phyloP scores from a whole-genome alignment of 805 yeast genomes.

The Saturnispora dispora region DNA sequence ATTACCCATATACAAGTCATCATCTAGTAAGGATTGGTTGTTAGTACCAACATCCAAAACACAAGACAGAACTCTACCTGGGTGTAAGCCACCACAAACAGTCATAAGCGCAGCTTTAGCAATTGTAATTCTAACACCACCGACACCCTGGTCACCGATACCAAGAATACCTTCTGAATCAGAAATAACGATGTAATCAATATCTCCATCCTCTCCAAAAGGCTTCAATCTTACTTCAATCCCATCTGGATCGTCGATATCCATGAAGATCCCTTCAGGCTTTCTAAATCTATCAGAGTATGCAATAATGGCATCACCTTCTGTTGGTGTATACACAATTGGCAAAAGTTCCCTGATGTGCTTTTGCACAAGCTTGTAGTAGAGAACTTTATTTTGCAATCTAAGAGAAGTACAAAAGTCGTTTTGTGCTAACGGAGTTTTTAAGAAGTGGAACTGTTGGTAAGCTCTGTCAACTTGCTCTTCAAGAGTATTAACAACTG shows the following conservation, averaged over 20 bases:
- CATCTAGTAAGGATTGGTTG: slow-evolving; percentile 66
- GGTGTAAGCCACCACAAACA: slow-evolving; percentile 92
- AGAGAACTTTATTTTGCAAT: slow-evolving; percentile 82
- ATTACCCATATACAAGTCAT: slow-evolving; percentile 90
- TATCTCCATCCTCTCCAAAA: slow-evolving; percentile 81
- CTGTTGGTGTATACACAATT: slow-evolving; percentile 82
- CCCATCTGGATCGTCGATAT: slow-evolving; percentile 69
- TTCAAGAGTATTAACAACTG: slow-evolving; percentile 72
- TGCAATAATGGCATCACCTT: slow-evolving; percentile 92
- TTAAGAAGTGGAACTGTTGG: slow-evolving; percentile 67
- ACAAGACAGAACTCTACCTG: slow-evolving; percentile 87
- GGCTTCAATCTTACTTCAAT: slow-evolving; percentile 68
- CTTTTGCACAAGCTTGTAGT: slow-evolving; percentile 78
- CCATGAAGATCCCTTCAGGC: slow-evolving; percentile 92
- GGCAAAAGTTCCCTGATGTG: slow-evolving; percentile 84
- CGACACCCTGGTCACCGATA: slow-evolving; percentile 97
- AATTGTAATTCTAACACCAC: slow-evolving; percentile 86
- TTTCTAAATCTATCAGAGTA: slow-evolving; percentile 89
- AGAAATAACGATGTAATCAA: slow-evolving; percentile 89
- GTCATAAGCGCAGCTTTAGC: slow-evolving; percentile 95
- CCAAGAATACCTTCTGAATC: slow-evolving; percentile 97
- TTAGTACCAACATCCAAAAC: slow-evolving; percentile 92
- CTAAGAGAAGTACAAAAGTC: slow-evolving; percentile 90
- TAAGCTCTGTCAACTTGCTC: slow-evolving; percentile 92
- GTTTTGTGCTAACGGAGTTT: slow-evolving; percentile 84